phyloP scores from a whole-genome alignment of 768 basidiomycete genomes.

The Chiua virens region DNA sequence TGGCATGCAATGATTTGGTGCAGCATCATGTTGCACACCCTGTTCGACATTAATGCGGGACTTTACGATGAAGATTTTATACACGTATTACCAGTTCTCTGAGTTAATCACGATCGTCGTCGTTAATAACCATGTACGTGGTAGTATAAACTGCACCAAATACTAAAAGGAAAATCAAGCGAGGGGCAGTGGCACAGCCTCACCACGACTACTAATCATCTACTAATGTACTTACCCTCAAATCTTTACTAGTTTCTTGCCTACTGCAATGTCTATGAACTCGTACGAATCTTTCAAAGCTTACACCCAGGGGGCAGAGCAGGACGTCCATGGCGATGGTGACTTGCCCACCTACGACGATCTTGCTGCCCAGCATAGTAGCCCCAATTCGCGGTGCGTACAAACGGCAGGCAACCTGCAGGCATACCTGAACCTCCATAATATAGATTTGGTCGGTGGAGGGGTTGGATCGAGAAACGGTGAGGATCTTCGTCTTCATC shows the following conservation, averaged over 20 bases:
- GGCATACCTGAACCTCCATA: not conserved
- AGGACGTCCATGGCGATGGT: constrained; percentile 45
- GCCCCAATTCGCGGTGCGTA: constrained; percentile 77
- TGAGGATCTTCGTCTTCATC: constrained; percentile 24
- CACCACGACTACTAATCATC: no score
- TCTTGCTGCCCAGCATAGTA: constrained; percentile 72
- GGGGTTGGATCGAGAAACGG: constrained; percentile 89
- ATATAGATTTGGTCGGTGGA: constrained; percentile 80
- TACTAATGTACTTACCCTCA: not conserved
- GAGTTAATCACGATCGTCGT: no score
- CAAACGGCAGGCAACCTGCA: constrained; percentile 2
- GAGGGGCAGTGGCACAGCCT: no score
- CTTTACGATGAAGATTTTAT: no score
- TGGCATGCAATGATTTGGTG: no score
- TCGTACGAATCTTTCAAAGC: constrained; percentile 24
- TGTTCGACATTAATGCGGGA: no score
- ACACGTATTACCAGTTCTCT: no score
- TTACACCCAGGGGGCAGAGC: constrained; percentile 36
- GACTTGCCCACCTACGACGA: constrained; percentile 80
- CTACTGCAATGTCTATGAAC: constrained; percentile 18
- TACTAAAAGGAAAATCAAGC: no score
- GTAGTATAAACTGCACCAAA: no score
- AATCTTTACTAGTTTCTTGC: not conserved
- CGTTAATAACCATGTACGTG: no score
- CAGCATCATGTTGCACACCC: no score